Percentiles rank a stretch among this genome's conserved stretches.
These are phyloP conservation scores for Diplodia mutila DNA, from an alignment of 2,329 filamentous ascomycete species.

Conservation along the genomic window DNA sequence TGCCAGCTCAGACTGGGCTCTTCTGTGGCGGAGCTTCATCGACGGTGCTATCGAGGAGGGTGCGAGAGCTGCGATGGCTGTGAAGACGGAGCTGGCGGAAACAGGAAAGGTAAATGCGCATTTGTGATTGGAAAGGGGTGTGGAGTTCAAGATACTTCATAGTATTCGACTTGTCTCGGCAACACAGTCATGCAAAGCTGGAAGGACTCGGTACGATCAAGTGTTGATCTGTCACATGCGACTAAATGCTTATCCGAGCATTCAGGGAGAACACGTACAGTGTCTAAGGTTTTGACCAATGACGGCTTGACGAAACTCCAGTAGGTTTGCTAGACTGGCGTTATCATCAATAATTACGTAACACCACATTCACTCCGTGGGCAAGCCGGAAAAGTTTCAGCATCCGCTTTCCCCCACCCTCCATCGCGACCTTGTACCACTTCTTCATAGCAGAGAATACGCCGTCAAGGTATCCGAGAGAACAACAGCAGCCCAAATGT, in stretches of 20 bases:
- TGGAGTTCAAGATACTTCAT: no score
- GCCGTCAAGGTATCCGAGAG: not conserved
- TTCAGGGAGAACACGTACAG: no score
- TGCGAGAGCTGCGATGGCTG: constrained; percentile 40
- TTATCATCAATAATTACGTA: constrained; percentile 12
- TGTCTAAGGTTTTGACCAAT: not conserved
- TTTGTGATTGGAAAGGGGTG: no score
- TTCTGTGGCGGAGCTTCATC: constrained; percentile 56
- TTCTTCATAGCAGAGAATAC: not conserved
- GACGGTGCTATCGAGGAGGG: constrained; percentile 57
- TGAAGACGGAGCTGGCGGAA: constrained; percentile 29
- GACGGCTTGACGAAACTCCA: not conserved
- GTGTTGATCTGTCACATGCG: not conserved
- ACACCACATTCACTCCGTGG: not conserved
- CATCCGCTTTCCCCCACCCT: not conserved
- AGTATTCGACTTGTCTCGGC: no score
- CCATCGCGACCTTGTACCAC: not conserved
- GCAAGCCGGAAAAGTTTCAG: not conserved
- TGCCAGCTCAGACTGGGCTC: constrained; percentile 54
- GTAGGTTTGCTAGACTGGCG: not conserved
- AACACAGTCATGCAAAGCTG: not conserved
- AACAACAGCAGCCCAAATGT: not conserved
- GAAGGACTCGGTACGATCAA: not conserved
- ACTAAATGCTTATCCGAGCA: no score
- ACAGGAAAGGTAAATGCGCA: not conserved